These are phyloP conservation scores for Taphrina deformans DNA, from an alignment of 1,139 yeast species.

Conservation along the genomic window DNA sequence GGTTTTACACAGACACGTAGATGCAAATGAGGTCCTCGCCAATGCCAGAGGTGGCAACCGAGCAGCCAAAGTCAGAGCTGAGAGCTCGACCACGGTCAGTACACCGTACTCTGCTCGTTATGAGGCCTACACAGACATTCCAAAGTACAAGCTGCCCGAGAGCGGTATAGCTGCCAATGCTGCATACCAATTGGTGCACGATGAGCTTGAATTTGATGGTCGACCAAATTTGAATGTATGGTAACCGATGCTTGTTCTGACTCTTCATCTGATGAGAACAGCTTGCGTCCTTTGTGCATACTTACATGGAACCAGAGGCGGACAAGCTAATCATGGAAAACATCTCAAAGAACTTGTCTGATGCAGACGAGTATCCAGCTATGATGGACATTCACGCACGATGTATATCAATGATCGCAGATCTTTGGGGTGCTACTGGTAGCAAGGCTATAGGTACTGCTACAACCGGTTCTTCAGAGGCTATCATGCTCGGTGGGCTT, in stretches of 20 bases:
- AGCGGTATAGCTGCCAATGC: constrained; percentile 45
- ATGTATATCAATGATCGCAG: constrained; percentile 75
- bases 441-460: constrained; percentile 77
- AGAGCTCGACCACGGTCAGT: constrained; percentile 11
- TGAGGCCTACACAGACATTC: constrained; percentile 36
- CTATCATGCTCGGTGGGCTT: constrained; percentile 87
- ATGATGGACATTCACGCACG: constrained; percentile 75
- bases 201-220: constrained; percentile 80
- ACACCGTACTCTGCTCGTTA: constrained; percentile 32
- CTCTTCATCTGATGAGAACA: neutral
- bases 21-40: constrained; percentile 22
- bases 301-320: constrained; percentile 58
- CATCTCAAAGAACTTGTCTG: constrained; percentile 83
- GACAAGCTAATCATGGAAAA: constrained; percentile 62
- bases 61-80: constrained; percentile 12
- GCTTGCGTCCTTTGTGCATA: constrained; percentile 78
- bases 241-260: neutral
- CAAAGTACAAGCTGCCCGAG: constrained; percentile 55
- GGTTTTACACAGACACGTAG: constrained; percentile 33
- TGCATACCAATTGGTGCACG: constrained; percentile 65
- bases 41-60: constrained; percentile 19
- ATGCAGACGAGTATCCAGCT: constrained; percentile 90
- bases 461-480: constrained; percentile 92
- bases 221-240: constrained; percentile 65
- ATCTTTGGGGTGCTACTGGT: constrained; percentile 71